phyloP scores from a whole-genome alignment of 371 early-diverging fungal species.

The Mortierella sp. region DNA sequence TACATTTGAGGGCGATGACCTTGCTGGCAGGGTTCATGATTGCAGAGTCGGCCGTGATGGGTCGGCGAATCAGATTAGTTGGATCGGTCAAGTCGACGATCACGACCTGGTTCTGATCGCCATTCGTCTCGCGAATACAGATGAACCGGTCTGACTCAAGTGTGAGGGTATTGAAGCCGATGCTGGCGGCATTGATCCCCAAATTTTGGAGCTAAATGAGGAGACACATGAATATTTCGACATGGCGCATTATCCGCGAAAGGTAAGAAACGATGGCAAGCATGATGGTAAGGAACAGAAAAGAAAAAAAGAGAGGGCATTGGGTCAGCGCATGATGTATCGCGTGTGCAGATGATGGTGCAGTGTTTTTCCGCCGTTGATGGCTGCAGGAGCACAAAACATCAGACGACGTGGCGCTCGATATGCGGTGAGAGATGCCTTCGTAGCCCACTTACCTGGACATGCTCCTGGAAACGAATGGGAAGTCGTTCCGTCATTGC shows the following conservation, averaged over 20 bases:
- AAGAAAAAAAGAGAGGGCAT: neutral
- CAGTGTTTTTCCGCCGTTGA: neutral
- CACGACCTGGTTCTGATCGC: constrained; percentile 89
- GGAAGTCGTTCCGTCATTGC: constrained; percentile 79
- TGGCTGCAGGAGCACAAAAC: neutral
- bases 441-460: constrained; percentile 80
- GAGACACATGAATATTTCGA: neutral
- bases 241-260: neutral
- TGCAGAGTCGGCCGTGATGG: constrained; percentile 97
- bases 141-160: constrained; percentile 98
- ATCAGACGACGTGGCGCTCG: neutral
- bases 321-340: constrained; percentile 1
- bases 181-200: constrained; percentile 91
- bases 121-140: constrained; percentile 94
- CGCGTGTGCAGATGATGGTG: neutral
- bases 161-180: constrained; percentile 96
- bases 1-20: constrained; percentile 96
- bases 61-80: constrained; percentile 85
- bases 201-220: constrained; percentile 83
- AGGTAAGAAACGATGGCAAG: constrained; percentile 1
- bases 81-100: constrained; percentile 93
- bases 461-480: constrained; percentile 93
- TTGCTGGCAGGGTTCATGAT: constrained; percentile 96
- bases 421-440: neutral
- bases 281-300: neutral